Conservation (phyloP, 2,329 filamentous ascomycete species). For the Cladosporium halotolerans region DNA sequence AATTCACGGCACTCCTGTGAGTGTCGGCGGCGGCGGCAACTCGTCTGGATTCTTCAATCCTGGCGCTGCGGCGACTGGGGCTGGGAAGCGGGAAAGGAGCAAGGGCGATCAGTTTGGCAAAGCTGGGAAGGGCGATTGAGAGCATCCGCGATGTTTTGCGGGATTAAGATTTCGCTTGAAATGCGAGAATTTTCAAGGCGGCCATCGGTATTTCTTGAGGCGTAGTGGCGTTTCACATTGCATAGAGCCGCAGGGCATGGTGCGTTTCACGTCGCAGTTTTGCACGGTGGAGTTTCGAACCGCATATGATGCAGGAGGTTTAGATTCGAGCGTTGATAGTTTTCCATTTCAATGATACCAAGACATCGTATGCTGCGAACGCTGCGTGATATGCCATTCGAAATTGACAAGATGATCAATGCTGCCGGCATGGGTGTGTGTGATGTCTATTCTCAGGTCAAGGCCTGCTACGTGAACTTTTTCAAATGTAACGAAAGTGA, state of each 20-base stretch:
- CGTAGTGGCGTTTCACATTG: too few species aligned
- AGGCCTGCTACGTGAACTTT: neutral
- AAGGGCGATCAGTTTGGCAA: conserved; percentile 20
- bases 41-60: conserved; percentile 25
- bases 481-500: neutral
- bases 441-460: neutral
- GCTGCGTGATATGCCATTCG: too few species aligned
- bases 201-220: neutral
- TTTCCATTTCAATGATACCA: too few species aligned
- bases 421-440: too few species aligned
- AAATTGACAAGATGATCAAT: too few species aligned
- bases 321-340: neutral
- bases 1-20: conserved; percentile 5
- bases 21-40: conserved; percentile 16
- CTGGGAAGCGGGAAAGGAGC: conserved; percentile 18
- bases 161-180: neutral
- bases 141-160: neutral
- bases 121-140: conserved; percentile 29
- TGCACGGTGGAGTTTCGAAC: neutral
- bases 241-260: too few species aligned
- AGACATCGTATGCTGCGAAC: too few species aligned
- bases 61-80: conserved; percentile 13
- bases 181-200: neutral
- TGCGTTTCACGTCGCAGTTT: neutral
- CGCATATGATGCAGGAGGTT: neutral